phyloP scores from a whole-genome alignment of 2,329 filamentous ascomycete species.

The Dactylella cylindrospora region DNA sequence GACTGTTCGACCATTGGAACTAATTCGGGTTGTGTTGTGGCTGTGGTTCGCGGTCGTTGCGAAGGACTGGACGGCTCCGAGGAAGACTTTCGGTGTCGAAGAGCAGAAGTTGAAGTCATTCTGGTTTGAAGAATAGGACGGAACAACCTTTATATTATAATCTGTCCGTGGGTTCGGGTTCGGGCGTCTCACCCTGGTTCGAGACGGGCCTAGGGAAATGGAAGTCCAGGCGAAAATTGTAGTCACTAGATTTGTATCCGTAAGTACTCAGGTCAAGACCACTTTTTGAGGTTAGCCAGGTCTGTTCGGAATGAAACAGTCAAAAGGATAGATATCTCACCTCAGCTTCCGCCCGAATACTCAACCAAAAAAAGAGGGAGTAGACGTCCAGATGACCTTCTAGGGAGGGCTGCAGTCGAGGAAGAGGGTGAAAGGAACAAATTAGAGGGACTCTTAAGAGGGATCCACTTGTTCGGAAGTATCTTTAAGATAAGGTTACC shows the following conservation, averaged over 20 bases:
- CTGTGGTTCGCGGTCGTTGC: no score
- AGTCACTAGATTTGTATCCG: constrained; percentile 26
- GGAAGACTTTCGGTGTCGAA: constrained; percentile 32
- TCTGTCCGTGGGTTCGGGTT: constrained; percentile 16
- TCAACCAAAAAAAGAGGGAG: no score
- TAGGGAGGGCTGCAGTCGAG: no score
- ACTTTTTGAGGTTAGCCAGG: constrained; percentile 1
- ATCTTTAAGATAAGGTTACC: no score
- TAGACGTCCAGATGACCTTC: no score
- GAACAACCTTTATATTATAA: constrained; percentile 2
- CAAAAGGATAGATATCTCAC: neutral
- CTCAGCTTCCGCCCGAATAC: no score
- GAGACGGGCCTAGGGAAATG: no score
- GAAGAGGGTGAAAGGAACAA: no score
- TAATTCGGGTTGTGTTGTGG: constrained; percentile 8
- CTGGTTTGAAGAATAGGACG: neutral
- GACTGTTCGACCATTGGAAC: constrained; percentile 27
- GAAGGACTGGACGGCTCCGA: constrained; percentile 18
- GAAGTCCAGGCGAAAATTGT: no score
- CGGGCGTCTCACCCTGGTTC: constrained; percentile 17
- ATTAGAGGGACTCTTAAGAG: no score
- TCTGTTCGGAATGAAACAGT: neutral
- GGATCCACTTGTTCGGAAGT: no score
- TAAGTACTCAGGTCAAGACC: constrained; percentile 6
- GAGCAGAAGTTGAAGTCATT: constrained; percentile 9